phyloP scores from a whole-genome alignment of 2,329 filamentous ascomycete genomes.

The Neonectria magnoliae region DNA sequence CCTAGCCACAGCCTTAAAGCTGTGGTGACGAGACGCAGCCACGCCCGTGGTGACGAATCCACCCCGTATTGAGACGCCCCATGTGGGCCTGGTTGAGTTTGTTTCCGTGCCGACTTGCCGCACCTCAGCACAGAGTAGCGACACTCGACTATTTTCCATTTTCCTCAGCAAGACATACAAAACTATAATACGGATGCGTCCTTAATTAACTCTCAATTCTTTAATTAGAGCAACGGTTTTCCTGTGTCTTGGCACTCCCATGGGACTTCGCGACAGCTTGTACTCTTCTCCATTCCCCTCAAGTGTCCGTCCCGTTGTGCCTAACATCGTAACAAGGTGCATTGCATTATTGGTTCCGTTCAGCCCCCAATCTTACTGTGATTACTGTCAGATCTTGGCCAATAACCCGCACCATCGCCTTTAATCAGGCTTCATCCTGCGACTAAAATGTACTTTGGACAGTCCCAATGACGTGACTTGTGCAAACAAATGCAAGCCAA shows the following conservation, averaged over 20 bases:
- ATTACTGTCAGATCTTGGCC: conserved; percentile 2
- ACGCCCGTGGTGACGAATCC: conserved; percentile 24
- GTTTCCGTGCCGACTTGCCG: conserved; percentile 12
- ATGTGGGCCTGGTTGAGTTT: conserved; percentile 2
- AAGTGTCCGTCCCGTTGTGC: background rate
- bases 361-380: conserved; percentile 16
- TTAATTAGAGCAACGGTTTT: background rate
- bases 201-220: background rate
- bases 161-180: too few relatives aligned
- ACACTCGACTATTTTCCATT: too few relatives aligned
- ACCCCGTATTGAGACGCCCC: conserved; percentile 15
- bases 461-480: background rate
- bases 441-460: background rate
- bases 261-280: background rate
- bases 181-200: too few relatives aligned
- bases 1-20: conserved; percentile 15
- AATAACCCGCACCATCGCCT: conserved; percentile 5
- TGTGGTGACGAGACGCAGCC: conserved; percentile 9
- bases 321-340: background rate
- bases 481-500: background rate
- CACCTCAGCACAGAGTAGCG: background rate
- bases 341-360: background rate
- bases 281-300: background rate
- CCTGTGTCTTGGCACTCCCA: background rate
- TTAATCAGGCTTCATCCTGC: background rate